These are phyloP conservation scores for Leccinum griseonigrum DNA, from an alignment of 1,284 basidiomycete species.

Conservation along the genomic window DNA sequence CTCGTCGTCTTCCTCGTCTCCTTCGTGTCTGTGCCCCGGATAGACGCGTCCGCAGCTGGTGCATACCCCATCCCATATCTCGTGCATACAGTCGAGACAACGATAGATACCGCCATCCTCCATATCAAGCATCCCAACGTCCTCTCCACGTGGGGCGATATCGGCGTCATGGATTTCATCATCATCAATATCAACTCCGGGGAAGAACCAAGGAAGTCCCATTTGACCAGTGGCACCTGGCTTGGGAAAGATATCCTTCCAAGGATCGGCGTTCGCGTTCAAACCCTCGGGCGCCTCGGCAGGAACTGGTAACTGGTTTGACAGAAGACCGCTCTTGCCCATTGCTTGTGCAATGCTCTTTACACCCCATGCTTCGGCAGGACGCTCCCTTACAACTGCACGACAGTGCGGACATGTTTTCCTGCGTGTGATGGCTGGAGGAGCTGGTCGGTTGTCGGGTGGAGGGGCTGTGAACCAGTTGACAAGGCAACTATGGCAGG, in stretches of 20 bases:
- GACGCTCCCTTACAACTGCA: slow-evolving; percentile 54
- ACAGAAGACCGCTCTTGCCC: slow-evolving; percentile 52
- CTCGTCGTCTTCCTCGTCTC: slow-evolving; percentile 37
- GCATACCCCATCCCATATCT: slow-evolving; percentile 67
- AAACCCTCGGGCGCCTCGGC: slow-evolving; percentile 16
- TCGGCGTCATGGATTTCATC: slow-evolving; percentile 16
- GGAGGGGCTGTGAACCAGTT: slow-evolving; percentile 63
- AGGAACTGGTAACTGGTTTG: slow-evolving; percentile 22
- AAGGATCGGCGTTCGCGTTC: slow-evolving; percentile 44
- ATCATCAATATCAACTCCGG: slow-evolving; percentile 15
- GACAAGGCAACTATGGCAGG: slow-evolving; percentile 69
- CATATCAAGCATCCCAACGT: slow-evolving; percentile 60
- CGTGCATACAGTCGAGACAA: slow-evolving; percentile 73
- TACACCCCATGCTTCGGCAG: slow-evolving; percentile 68
- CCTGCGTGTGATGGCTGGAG: slow-evolving; percentile 36
- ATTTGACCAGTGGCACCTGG: slow-evolving; percentile 3
- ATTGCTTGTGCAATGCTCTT: slow-evolving; percentile 60
- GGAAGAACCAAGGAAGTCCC: slow-evolving; percentile 20
- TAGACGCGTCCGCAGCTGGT: slow-evolving; percentile 57
- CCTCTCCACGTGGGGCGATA: slow-evolving; percentile 31
- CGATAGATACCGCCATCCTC: slow-evolving; percentile 71
- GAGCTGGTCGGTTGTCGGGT: slow-evolving; percentile 19
- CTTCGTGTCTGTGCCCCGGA: slow-evolving; percentile 43
- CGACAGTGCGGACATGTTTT: slow-evolving; percentile 80
- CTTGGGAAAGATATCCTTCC: slow-evolving; percentile 57